These are phyloP conservation scores for Phlebiopsis flavidoalba DNA, from an alignment of 768 basidiomycete species.

Conservation along the genomic window DNA sequence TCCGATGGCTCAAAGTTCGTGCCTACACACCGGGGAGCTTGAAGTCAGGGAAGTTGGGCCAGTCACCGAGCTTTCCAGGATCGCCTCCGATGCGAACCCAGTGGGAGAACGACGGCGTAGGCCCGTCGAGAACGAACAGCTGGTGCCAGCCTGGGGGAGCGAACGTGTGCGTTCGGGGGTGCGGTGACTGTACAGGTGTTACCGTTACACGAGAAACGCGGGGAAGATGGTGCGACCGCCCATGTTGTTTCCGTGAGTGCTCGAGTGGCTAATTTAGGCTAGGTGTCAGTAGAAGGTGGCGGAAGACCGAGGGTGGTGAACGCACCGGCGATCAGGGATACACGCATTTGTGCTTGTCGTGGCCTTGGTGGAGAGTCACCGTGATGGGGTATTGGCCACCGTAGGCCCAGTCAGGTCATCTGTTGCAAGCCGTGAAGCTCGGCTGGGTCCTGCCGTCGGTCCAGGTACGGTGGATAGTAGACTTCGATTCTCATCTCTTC, in stretches of 20 bases:
- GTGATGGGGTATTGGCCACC: conserved; percentile 49
- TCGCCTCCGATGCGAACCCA: conserved; percentile 83
- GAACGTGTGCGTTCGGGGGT: conserved; percentile 62
- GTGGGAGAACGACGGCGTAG: conserved; percentile 68
- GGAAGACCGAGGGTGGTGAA: neutral
- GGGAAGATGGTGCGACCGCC: conserved; percentile 72
- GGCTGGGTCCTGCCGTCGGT: conserved; percentile 59
- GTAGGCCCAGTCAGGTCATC: conserved; percentile 57
- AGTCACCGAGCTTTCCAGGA: conserved; percentile 64
- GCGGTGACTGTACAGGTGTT: conserved; percentile 74
- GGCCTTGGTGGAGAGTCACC: conserved; percentile 35
- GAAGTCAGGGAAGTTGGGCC: conserved; percentile 70
- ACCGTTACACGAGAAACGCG: conserved; percentile 57
- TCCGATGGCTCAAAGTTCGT: neutral
- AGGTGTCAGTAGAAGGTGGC: neutral
- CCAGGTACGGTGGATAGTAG: conserved; percentile 84
- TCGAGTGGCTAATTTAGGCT: conserved; percentile 50
- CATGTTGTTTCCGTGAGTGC: conserved; percentile 77
- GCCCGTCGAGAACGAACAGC: conserved; percentile 72
- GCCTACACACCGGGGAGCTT: conserved; percentile 52
- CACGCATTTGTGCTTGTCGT: conserved; percentile 43
- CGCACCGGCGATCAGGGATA: conserved; percentile 66
- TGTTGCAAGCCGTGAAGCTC: conserved; percentile 44
- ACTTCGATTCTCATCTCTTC: conserved; percentile 78
- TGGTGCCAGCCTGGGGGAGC: conserved; percentile 77